Conservation (phyloP, 257 asterid species). For the Mitragyna speciosa region DNA sequence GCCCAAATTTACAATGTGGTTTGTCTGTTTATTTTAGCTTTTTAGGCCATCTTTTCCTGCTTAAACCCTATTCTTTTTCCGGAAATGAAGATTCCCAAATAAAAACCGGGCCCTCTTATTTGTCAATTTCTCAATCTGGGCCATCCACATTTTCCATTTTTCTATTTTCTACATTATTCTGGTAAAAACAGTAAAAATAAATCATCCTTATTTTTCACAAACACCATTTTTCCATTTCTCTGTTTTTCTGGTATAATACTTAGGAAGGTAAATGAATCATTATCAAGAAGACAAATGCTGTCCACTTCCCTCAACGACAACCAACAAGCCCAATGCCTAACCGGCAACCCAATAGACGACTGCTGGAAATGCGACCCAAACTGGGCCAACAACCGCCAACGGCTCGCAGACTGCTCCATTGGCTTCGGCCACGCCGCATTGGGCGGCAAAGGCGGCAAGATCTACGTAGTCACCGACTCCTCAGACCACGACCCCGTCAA, state of each 20-base stretch:
- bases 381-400: conserved; percentile 73
- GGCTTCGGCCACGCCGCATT: conserved; percentile 70
- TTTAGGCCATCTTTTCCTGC: conserved; percentile 16
- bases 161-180: background rate
- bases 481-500: conserved; percentile 65
- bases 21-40: conserved; percentile 23
- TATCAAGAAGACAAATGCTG: conserved; percentile 48
- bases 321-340: conserved; percentile 62
- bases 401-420: conserved; percentile 72
- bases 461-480: conserved; percentile 70
- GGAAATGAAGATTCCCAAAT: background rate
- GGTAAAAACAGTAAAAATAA: background rate
- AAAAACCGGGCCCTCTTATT: background rate
- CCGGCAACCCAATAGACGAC: conserved; percentile 95
- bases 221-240: background rate
- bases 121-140: conserved; percentile 10
- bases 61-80: background rate
- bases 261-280: conserved; percentile 69
- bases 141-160: conserved; percentile 1
- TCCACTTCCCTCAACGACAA: conserved; percentile 18
- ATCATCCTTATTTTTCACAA: background rate
- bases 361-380: conserved; percentile 91
- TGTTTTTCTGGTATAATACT: background rate
- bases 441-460: conserved; percentile 81
- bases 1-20: conserved; percentile 21